Percentiles rank a stretch among this genome's conserved stretches.
These are phyloP conservation scores for Chiua virens DNA, from an alignment of 768 basidiomycete genomes.

Conservation along the genomic window DNA sequence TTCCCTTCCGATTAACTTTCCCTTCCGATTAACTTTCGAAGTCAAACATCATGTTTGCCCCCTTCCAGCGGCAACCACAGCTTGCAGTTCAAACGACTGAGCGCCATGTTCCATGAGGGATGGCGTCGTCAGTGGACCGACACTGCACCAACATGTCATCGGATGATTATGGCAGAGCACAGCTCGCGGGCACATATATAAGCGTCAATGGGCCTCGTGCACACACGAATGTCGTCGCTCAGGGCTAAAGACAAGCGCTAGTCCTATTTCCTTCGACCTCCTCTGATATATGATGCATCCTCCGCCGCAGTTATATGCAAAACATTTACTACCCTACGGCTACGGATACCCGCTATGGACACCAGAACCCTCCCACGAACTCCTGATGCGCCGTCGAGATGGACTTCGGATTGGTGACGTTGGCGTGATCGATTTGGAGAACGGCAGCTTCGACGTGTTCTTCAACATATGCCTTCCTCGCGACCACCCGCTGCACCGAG, in stretches of 20 bases:
- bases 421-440: constrained; percentile 28
- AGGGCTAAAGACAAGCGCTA: background rate
- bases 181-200: no score
- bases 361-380: constrained; percentile 17
- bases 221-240: no score
- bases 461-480: constrained; percentile 37
- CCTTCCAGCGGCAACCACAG: no score
- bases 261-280: background rate
- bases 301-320: constrained; percentile 15
- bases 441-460: constrained; percentile 35
- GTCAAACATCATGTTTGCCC: no score
- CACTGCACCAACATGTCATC: no score
- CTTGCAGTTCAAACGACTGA: no score
- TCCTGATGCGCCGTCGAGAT: background rate
- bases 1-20: no score
- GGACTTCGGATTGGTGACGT: constrained; percentile 38
- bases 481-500: constrained; percentile 22
- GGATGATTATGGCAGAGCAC: no score
- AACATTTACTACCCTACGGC: constrained; percentile 4
- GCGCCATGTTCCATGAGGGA: no score
- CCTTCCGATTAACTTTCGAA: no score
- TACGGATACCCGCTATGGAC: constrained; percentile 35
- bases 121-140: no score
- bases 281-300: background rate
- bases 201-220: no score